Conservation (phyloP, 2,329 filamentous ascomycete genomes). For the Onygena corvina region DNA sequence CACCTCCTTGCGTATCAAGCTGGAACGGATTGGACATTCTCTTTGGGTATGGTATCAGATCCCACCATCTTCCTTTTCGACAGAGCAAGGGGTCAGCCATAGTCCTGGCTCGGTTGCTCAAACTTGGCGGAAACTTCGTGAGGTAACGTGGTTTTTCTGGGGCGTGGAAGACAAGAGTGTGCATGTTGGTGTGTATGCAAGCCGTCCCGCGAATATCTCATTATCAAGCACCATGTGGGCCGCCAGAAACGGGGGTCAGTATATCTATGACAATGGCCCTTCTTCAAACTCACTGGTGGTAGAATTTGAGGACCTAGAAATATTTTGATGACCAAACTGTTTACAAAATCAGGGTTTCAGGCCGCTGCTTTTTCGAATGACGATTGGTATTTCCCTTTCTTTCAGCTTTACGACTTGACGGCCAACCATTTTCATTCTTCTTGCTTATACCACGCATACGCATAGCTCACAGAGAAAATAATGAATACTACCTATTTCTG, state of each 20-base stretch:
- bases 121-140: constrained; percentile 46
- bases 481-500: too few relatives aligned
- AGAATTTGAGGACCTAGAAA: constrained; percentile 42
- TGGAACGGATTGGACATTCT: constrained; percentile 45
- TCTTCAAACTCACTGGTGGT: constrained; percentile 33
- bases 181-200: constrained; percentile 48
- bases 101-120: constrained; percentile 30
- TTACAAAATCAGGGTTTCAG: constrained; percentile 13
- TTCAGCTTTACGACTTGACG: constrained; percentile 7
- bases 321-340: constrained; percentile 27
- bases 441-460: not conserved
- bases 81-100: constrained; percentile 15
- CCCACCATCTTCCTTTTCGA: constrained; percentile 25
- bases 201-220: constrained; percentile 41
- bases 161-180: constrained; percentile 48
- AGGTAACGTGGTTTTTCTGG: constrained; percentile 52
- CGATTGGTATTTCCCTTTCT: not conserved
- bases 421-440: too few relatives aligned
- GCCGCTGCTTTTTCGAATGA: not conserved
- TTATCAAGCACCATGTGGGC: constrained; percentile 30
- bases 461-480: too few relatives aligned
- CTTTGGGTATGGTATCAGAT: constrained; percentile 48
- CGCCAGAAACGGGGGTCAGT: constrained; percentile 26
- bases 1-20: constrained; percentile 43
- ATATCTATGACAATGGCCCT: constrained; percentile 17